Percentiles rank a stretch among this genome's conserved stretches.
Evolutionary conservation across 163 green algal species (phyloP).

Genomic region (Coccomyxa subellipsoidea): DNA sequence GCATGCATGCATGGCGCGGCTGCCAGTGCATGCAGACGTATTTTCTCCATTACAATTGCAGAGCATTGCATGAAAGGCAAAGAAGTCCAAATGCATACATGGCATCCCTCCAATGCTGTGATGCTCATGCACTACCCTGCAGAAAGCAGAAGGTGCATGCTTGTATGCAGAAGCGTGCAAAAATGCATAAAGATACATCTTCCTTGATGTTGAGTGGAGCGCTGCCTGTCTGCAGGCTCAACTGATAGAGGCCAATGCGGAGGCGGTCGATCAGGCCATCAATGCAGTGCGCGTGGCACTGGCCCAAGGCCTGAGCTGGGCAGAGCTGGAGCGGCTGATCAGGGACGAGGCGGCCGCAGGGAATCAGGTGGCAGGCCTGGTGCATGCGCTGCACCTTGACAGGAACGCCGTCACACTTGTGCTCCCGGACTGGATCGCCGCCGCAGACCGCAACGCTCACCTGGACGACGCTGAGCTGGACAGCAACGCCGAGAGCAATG

Average conservation of each 20-base stretch:
- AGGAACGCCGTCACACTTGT: conserved; percentile 71
- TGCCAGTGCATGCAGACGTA: no score
- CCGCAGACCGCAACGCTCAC: conserved; percentile 41
- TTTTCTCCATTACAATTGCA: no score
- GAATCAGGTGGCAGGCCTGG: conserved; percentile 79
- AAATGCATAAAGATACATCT: no score
- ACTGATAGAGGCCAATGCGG: conserved; percentile 85
- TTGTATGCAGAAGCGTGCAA: no score
- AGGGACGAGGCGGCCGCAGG: conserved; percentile 79
- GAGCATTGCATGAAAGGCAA: no score
- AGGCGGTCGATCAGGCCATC: conserved; percentile 83
- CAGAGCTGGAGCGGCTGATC: conserved; percentile 81
- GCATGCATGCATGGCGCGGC: no score
- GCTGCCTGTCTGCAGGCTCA: conserved; percentile 16
- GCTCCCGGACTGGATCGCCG: conserved; percentile 68
- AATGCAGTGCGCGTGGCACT: conserved; percentile 75
- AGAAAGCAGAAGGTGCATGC: no score
- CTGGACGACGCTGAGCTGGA: conserved; percentile 47
- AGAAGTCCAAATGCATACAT: no score
- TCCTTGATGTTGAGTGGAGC: no score
- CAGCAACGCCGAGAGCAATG: conserved; percentile 38
- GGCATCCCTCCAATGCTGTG: no score
- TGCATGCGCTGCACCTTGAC: conserved; percentile 71
- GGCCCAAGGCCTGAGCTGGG: conserved; percentile 85
- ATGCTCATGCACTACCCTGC: no score